Conservation (phyloP, 495 filamentous ascomycete genomes). For the Neurospora sp. region DNA sequence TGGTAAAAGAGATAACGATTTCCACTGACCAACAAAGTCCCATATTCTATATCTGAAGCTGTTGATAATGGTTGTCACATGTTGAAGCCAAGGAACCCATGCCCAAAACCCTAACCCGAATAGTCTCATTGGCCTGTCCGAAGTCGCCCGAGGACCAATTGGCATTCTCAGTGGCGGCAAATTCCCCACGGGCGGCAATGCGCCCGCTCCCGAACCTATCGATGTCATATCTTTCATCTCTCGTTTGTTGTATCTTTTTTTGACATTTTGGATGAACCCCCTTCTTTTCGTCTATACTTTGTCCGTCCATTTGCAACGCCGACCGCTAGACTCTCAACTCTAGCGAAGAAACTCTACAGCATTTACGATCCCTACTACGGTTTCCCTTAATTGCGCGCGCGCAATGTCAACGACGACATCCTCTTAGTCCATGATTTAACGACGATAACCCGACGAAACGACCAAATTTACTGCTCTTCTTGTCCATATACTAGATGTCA, state of each 20-base stretch:
- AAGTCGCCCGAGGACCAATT: background rate
- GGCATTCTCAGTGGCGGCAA: background rate
- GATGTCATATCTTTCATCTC: background rate
- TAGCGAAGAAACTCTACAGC: background rate
- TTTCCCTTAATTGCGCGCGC: background rate
- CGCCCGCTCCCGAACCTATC: background rate
- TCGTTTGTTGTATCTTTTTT: background rate
- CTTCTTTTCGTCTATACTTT: background rate
- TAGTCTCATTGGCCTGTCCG: background rate
- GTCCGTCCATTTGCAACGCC: background rate
- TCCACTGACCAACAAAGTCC: background rate
- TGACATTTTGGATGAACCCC: background rate
- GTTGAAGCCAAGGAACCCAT: background rate
- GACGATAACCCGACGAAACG: background rate
- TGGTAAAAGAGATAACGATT: background rate
- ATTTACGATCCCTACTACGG: background rate
- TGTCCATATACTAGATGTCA: background rate
- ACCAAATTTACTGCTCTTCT: background rate
- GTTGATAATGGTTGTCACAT: background rate
- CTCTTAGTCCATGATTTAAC: background rate
- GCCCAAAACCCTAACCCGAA: background rate
- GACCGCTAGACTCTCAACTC: background rate
- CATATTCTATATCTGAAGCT: background rate
- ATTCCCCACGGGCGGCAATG: background rate
- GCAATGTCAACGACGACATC: background rate